phyloP scores from a whole-genome alignment of 2,329 filamentous ascomycete species.

The Magnaporthales sp. region DNA sequence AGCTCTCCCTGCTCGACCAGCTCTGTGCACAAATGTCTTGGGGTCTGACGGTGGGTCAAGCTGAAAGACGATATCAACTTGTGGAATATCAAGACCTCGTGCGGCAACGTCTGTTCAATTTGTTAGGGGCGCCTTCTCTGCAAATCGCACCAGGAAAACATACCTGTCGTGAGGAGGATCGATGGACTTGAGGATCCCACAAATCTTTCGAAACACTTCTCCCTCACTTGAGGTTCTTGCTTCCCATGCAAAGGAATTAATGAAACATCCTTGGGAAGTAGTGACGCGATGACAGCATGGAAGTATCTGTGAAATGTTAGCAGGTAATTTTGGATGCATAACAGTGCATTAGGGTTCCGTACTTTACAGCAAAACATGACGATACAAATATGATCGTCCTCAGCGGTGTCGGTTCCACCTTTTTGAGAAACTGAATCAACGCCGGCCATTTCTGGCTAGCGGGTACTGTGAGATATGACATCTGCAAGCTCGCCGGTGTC shows the following conservation, averaged over 20 bases:
- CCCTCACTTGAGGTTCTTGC: conserved; percentile 76
- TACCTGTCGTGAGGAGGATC: conserved; percentile 60
- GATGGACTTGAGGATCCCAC: conserved; percentile 64
- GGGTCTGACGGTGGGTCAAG: conserved; percentile 77
- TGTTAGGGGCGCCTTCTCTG: not conserved
- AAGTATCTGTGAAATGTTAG: conserved; percentile 33
- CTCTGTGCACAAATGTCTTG: conserved; percentile 91
- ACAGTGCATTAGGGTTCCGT: conserved; percentile 24
- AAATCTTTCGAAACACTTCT: conserved; percentile 81
- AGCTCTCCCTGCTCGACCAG: conserved; percentile 83
- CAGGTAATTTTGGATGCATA: not conserved
- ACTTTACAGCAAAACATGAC: conserved; percentile 90
- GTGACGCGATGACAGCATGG: conserved; percentile 63
- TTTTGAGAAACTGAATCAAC: conserved; percentile 59
- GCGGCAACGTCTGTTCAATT: conserved; percentile 71
- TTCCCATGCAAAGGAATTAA: conserved; percentile 86
- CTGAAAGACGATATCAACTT: conserved; percentile 86
- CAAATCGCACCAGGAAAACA: not conserved
- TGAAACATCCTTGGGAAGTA: conserved; percentile 60
- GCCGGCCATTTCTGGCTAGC: conserved; percentile 75
- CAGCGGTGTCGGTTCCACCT: conserved; percentile 64
- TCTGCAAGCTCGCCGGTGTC: conserved; percentile 86
- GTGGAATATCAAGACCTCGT: conserved; percentile 82
- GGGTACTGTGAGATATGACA: conserved; percentile 71
- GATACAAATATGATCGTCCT: conserved; percentile 89